Conservation (phyloP, 495 filamentous ascomycete genomes). For the Tuber indicum region DNA sequence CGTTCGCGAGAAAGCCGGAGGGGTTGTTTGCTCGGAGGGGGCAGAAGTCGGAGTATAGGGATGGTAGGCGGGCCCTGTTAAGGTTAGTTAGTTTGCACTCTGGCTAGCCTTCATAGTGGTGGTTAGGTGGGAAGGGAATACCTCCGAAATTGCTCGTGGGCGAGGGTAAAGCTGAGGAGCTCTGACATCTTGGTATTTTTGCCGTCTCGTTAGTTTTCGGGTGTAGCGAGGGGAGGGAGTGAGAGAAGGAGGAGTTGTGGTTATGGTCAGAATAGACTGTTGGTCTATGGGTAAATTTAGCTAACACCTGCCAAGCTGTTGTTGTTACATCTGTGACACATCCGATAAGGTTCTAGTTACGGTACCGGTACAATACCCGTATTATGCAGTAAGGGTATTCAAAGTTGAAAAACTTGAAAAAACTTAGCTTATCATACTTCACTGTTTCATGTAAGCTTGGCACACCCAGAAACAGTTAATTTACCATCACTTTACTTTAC, state of each 20-base stretch:
- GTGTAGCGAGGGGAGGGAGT: neutral
- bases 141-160: constrained; percentile 32
- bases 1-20: constrained; percentile 80
- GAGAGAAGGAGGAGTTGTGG: neutral
- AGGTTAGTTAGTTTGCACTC: constrained; percentile 3
- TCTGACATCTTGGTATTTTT: neutral
- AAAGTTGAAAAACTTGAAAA: too few species aligned
- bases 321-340: neutral
- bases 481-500: too few species aligned
- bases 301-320: neutral
- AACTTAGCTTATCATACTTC: too few species aligned
- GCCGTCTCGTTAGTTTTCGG: neutral
- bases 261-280: neutral
- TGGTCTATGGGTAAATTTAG: neutral
- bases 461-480: too few species aligned
- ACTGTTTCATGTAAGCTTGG: too few species aligned
- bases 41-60: constrained; percentile 90
- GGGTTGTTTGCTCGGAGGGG: constrained; percentile 74
- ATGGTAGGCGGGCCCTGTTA: constrained; percentile 70
- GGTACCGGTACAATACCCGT: too few species aligned
- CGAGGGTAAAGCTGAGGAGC: constrained; percentile 30
- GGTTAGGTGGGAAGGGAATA: constrained; percentile 8
- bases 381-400: too few species aligned
- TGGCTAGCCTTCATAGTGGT: neutral
- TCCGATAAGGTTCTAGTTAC: neutral